A percentile compares a stretch with the other conserved stretches of the same genome.
phyloP scores from a whole-genome alignment of 345 rosid species.

The Eucalyptus sideroxylon region DNA sequence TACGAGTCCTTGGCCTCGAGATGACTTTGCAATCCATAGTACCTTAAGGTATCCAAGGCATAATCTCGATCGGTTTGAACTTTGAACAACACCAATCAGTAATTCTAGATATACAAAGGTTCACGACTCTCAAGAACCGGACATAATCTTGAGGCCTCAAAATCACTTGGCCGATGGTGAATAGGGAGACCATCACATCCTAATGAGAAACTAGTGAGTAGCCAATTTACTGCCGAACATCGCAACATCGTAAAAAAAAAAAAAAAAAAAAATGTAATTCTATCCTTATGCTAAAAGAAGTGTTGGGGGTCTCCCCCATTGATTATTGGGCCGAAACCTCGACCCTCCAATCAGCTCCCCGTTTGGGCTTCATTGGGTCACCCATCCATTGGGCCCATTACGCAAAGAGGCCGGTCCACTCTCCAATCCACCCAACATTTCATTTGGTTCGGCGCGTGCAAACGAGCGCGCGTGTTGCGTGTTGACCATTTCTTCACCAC shows the following conservation, averaged over 20 bases:
- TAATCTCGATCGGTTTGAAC: accelerated
- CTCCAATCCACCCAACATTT: neutral
- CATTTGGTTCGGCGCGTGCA: neutral
- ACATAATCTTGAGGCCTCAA: neutral
- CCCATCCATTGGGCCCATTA: neutral
- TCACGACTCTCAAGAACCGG: accelerated
- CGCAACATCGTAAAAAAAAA: neutral
- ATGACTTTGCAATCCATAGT: neutral
- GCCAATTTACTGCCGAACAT: neutral
- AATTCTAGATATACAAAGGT: neutral
- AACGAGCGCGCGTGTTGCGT: neutral
- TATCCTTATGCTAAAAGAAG: neutral
- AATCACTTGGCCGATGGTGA: neutral
- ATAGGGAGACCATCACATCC: neutral
- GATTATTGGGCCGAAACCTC: neutral
- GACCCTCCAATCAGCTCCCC: neutral
- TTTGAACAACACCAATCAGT: neutral
- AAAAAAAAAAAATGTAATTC: neutral
- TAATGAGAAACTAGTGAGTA: neutral
- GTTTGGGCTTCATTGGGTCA: neutral
- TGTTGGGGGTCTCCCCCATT: neutral
- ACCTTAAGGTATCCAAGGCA: neutral
- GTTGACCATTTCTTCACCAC: neutral
- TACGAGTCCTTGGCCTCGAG: neutral
- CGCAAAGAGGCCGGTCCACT: neutral